Percentiles rank a stretch among this genome's conserved stretches.
Conservation (phyloP, 108 stramenopile species). For the Fragilariopsis cylindrus region DNA sequence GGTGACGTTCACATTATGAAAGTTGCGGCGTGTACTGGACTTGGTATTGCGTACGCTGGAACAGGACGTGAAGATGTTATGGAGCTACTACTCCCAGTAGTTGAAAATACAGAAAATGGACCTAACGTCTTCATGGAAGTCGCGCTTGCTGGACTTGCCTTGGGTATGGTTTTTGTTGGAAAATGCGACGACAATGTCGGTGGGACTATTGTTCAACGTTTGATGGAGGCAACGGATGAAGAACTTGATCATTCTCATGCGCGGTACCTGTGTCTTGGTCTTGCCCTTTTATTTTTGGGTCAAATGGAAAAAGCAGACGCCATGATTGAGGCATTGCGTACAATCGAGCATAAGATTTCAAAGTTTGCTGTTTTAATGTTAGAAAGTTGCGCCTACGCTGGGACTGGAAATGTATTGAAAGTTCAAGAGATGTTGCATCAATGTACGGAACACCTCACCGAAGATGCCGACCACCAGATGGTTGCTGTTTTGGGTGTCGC, state of each 20-base stretch:
- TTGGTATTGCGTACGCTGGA: conserved; percentile 98
- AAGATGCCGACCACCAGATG: conserved; percentile 94
- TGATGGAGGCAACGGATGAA: conserved; percentile 98
- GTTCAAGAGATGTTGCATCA: conserved; percentile 98
- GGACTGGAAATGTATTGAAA: conserved; percentile 96
- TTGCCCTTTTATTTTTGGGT: conserved; percentile 95
- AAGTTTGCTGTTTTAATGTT: conserved; percentile 92
- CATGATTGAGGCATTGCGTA: conserved; percentile 94
- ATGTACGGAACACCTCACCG: conserved; percentile 95
- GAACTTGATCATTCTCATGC: conserved; percentile 95
- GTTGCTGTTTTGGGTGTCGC: conserved; percentile 95
- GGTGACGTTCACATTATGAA: conserved; percentile 85
- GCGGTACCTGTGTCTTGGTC: conserved; percentile 91
- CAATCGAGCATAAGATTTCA: conserved; percentile 95
- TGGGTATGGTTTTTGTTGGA: conserved; percentile 97
- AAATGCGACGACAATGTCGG: conserved; percentile 93
- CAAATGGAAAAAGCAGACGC: conserved; percentile 96
- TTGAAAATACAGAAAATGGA: conserved; percentile 76
- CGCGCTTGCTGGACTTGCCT: conserved; percentile 86
- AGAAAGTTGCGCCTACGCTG: conserved; percentile 96
- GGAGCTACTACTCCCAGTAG: conserved; percentile 90
- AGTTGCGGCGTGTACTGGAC: conserved; percentile 87
- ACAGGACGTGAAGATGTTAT: conserved; percentile 92
- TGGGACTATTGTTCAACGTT: conserved; percentile 91
- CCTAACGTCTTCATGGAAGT: conserved; percentile 84